Percentiles rank a stretch among this genome's conserved stretches.
Evolutionary conservation across 179 eudicot species (phyloP).

Genomic region (Beta macrorhiza): DNA sequence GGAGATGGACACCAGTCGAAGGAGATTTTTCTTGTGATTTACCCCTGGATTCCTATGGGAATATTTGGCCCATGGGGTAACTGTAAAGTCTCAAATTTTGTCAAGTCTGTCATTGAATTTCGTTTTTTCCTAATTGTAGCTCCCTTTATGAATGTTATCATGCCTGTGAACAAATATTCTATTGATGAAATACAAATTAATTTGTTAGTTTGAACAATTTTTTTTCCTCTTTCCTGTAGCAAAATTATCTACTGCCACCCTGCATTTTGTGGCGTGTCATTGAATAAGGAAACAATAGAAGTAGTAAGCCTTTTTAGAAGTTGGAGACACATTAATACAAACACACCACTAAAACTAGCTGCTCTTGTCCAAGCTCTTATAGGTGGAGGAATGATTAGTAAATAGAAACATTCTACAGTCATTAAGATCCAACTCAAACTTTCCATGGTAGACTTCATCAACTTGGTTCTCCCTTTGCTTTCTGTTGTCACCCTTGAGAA

Average conservation of each 20-base stretch:
- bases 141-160: background rate
- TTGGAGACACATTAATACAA: slow-evolving; percentile 46
- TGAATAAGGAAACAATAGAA: slow-evolving; percentile 20
- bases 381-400: slow-evolving; percentile 35
- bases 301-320: slow-evolving; percentile 24
- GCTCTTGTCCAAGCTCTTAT: slow-evolving; percentile 22
- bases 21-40: slow-evolving; percentile 80
- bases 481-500: slow-evolving; percentile 33
- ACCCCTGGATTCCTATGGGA: slow-evolving; percentile 20
- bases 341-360: slow-evolving; percentile 37
- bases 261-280: slow-evolving; percentile 27
- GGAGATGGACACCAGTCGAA: slow-evolving; percentile 89
- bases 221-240: background rate
- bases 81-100: slow-evolving; percentile 19
- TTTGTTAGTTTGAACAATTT: background rate
- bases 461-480: slow-evolving; percentile 17
- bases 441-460: slow-evolving; percentile 34
- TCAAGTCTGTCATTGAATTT: background rate
- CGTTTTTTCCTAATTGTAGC: background rate
- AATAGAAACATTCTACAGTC: slow-evolving; percentile 39
- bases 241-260: slow-evolving; percentile 12
- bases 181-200: background rate
- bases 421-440: slow-evolving; percentile 46
- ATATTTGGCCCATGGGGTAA: background rate
- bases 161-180: slow-evolving; percentile 11